Percentiles rank a stretch among this genome's conserved stretches.
These are phyloP conservation scores for Senecio squalidus DNA, from an alignment of 140 eudicot species.

Conservation along the genomic window DNA sequence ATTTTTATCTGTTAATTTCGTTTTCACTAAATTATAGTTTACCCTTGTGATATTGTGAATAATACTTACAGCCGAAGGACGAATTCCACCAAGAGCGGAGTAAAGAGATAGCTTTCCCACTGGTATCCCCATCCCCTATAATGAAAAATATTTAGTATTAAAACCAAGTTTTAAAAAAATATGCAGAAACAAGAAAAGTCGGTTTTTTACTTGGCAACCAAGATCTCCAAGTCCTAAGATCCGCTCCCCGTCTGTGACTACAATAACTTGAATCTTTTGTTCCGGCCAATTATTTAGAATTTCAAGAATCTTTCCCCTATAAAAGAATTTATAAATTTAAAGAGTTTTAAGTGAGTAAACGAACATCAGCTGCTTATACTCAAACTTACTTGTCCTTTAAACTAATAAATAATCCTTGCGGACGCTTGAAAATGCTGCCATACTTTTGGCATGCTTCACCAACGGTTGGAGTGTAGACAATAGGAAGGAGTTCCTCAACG, in stretches of 20 bases:
- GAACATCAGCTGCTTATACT: neutral
- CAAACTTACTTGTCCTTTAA: slow-evolving; percentile 69
- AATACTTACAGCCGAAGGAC: slow-evolving; percentile 86
- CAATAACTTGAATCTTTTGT: slow-evolving; percentile 85
- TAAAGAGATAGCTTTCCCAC: slow-evolving; percentile 82
- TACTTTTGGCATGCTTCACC: too few species aligned
- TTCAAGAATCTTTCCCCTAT: slow-evolving; percentile 82
- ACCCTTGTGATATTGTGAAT: too few species aligned
- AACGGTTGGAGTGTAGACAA: slow-evolving; percentile 66
- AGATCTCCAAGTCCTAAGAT: slow-evolving; percentile 95
- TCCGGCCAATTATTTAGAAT: slow-evolving; percentile 91
- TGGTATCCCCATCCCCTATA: slow-evolving; percentile 95
- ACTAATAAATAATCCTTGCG: slow-evolving; percentile 89
- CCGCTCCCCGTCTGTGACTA: slow-evolving; percentile 89
- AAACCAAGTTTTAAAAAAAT: too few species aligned
- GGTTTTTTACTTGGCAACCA: slow-evolving; percentile 68
- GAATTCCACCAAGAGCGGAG: slow-evolving; percentile 92
- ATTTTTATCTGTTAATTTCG: too few species aligned
- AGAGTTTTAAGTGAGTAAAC: slow-evolving; percentile 2
- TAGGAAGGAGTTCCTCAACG: slow-evolving; percentile 64
- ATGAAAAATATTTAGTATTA: too few species aligned
- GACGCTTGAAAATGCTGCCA: slow-evolving; percentile 75
- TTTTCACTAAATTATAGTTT: too few species aligned
- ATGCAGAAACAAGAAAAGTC: neutral
- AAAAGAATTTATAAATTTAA: slow-evolving; percentile 1